phyloP scores from a whole-genome alignment of 2,329 filamentous ascomycete genomes.

The Alternaria hordeiaustralica region DNA sequence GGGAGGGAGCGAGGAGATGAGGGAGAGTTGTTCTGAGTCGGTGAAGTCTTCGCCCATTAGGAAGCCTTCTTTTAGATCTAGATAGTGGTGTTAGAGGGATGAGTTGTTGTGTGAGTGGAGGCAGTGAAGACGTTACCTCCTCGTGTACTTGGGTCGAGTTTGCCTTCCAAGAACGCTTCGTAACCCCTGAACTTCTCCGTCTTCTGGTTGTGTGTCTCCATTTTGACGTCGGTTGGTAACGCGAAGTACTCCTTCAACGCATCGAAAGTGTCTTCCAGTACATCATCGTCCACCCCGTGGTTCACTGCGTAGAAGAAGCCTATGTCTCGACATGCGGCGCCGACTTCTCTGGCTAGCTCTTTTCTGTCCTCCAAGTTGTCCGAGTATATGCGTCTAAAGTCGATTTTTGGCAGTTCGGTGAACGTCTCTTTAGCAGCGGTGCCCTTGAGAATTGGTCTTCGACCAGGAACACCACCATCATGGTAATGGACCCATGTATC shows the following conservation, averaged over 20 bases:
- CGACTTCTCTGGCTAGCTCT: slow-evolving; percentile 38
- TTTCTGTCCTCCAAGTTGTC: slow-evolving; percentile 29
- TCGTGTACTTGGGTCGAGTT: slow-evolving; percentile 43
- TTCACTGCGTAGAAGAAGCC: slow-evolving; percentile 46
- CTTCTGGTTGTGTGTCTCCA: slow-evolving; percentile 47
- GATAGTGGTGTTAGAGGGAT: neutral
- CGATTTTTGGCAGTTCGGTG: slow-evolving; percentile 36
- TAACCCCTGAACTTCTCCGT: slow-evolving; percentile 45
- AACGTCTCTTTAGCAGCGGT: slow-evolving; percentile 33
- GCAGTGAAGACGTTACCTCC: slow-evolving; percentile 28
- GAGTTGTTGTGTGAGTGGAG: neutral
- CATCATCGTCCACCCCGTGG: slow-evolving; percentile 35
- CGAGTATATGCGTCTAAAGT: slow-evolving; percentile 40
- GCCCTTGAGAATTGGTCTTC: slow-evolving; percentile 34
- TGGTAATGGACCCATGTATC: slow-evolving; percentile 38
- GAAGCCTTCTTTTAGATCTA: slow-evolving; percentile 46
- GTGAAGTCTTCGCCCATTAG: slow-evolving; percentile 46
- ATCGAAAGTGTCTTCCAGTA: slow-evolving; percentile 38
- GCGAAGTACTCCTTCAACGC: slow-evolving; percentile 41
- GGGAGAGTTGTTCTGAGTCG: slow-evolving; percentile 38
- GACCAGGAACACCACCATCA: slow-evolving; percentile 39
- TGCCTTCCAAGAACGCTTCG: slow-evolving; percentile 46
- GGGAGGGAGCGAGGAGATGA: slow-evolving; percentile 20
- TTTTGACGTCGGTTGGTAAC: slow-evolving; percentile 41
- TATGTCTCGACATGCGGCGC: slow-evolving; percentile 40